A percentile compares a stretch with the other conserved stretches of the same genome.
These are phyloP conservation scores for Cadophora gregata DNA, from an alignment of 2,329 filamentous ascomycete species.

Conservation along the genomic window DNA sequence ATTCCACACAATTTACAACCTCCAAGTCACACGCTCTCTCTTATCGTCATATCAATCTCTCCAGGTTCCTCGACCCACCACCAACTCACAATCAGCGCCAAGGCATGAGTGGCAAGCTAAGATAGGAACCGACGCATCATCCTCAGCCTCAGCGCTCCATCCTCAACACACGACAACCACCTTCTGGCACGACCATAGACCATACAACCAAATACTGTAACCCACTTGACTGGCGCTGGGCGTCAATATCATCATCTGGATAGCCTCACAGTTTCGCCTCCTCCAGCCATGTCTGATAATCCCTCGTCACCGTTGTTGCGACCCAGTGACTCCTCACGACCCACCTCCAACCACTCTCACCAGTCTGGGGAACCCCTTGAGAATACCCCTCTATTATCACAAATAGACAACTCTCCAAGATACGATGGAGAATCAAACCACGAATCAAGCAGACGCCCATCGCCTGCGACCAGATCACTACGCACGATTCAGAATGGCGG, in stretches of 20 bases:
- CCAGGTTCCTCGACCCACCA: background rate
- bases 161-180: conserved; percentile 17
- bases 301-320: conserved; percentile 39
- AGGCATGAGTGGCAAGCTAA: conserved; percentile 3
- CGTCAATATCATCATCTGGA: conserved; percentile 21
- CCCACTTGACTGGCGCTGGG: no score
- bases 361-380: conserved; percentile 40
- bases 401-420: conserved; percentile 38
- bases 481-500: conserved; percentile 44
- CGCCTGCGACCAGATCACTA: conserved; percentile 45
- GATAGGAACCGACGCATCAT: conserved; percentile 25
- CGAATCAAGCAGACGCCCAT: conserved; percentile 35
- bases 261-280: background rate
- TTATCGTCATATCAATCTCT: background rate
- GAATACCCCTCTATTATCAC: conserved; percentile 45
- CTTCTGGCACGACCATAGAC: conserved; percentile 3
- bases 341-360: conserved; percentile 35
- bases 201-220: conserved; percentile 13
- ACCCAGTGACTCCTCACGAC: conserved; percentile 32
- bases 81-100: conserved; percentile 4
- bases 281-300: conserved; percentile 42
- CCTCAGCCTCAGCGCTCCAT: conserved; percentile 18
- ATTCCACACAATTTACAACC: no score
- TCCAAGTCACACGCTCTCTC: background rate
- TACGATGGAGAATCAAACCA: conserved; percentile 42